These are phyloP conservation scores for Ophiostoma pallidulum DNA, from an alignment of 2,329 filamentous ascomycete species.

Conservation along the genomic window DNA sequence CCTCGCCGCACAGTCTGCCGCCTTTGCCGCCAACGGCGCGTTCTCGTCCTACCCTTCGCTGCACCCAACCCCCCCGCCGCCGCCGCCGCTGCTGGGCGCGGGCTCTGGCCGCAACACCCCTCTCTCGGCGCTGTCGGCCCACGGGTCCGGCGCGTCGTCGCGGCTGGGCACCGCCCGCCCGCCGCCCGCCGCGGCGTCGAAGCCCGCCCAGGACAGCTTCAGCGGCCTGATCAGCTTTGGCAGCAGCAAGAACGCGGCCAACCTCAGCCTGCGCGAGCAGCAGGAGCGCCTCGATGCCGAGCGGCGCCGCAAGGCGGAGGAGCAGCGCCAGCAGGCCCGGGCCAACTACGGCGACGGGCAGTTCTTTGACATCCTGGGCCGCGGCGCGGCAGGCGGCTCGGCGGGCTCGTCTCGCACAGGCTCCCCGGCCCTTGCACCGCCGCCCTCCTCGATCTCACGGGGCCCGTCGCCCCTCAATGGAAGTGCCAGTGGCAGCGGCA, in stretches of 20 bases:
- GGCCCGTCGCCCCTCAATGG: slow-evolving; percentile 18
- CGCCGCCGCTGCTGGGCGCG: slow-evolving; percentile 24
- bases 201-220: slow-evolving; percentile 61
- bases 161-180: slow-evolving; percentile 27
- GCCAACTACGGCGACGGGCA: slow-evolving; percentile 66
- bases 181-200: slow-evolving; percentile 29
- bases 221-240: slow-evolving; percentile 63
- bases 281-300: slow-evolving; percentile 57
- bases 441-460: slow-evolving; percentile 15
- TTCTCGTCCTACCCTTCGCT: slow-evolving; percentile 39
- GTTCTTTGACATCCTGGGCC: slow-evolving; percentile 66
- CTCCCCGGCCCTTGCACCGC: slow-evolving; percentile 32
- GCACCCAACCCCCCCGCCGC: slow-evolving; percentile 45
- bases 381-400: slow-evolving; percentile 25
- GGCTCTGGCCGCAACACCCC: slow-evolving; percentile 49
- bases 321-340: slow-evolving; percentile 61
- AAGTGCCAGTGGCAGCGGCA: too few relatives aligned
- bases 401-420: slow-evolving; percentile 37
- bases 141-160: slow-evolving; percentile 34
- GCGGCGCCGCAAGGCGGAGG: slow-evolving; percentile 63
- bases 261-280: slow-evolving; percentile 68
- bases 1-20: slow-evolving; percentile 31
- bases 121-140: slow-evolving; percentile 40
- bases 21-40: slow-evolving; percentile 32
- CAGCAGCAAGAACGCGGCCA: slow-evolving; percentile 50